Base-by-base conservation (phyloP, 345 rosid genomes). In the Mallotus nudiflorus region DNA sequence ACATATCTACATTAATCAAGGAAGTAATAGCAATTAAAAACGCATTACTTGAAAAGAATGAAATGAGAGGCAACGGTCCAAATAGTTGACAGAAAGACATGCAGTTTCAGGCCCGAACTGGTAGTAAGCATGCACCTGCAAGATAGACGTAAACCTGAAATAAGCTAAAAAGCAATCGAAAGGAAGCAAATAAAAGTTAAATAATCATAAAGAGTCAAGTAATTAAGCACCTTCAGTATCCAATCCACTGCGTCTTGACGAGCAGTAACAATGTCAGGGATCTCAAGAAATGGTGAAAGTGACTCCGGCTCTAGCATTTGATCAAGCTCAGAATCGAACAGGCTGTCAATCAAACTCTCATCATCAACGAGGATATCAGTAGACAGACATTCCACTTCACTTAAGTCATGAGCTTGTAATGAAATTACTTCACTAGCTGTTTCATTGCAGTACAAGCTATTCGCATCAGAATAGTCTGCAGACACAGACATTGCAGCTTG, bases 31-130 rank as follows among this genome's bases (percentile, higher is more conserved):
- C 37, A 33, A 2, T 3, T 33, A 33, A 33, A 33, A 44, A 12
- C 10, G 54, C 19, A 40, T 11, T 70, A 82, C 85, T 70, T 66
- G 78, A 28, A 73, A 54, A 15, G 63, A 37, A 54, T 46, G 77
- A 22, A 78, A 61, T 1, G 62, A 54, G 12, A 83, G 73, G 56
- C 80, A 83, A 28, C 81, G 78, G 50, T 83, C 81, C 65, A 83
- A 65, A 25, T 83, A 83, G 73, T 72, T 73, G 14, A 78, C 80
- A 19, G 77, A 70, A 24, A 83, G 82, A 59, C 50, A 71, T 1
- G 81, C 79, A 0, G 81, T 81, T 59, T 63, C 73, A 29, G 82
- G 81, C 68, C 62, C 50, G 54, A 83, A 81, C 42, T 48, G 65
- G 70, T 68, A 68, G 69, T 67, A 56, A 67, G 49, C 48, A 42